Evolutionary conservation across 148 eudicot species (phyloP).

Genomic region (Rhododendron molle): DNA sequence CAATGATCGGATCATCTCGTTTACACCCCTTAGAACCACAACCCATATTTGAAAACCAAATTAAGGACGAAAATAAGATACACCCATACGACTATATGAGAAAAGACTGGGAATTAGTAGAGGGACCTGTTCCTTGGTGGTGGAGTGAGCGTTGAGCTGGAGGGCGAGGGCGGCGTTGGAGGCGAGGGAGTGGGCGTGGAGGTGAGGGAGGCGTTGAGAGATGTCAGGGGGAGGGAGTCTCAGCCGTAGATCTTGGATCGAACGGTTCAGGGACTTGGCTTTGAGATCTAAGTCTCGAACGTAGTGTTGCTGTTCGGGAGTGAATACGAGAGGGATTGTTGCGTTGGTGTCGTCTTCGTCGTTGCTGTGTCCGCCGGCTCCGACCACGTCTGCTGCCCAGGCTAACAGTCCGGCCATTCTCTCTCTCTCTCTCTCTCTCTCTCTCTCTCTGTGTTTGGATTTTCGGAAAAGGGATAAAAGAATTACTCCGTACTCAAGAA

Average conservation of each 20-base stretch:
- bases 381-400: constrained; percentile 92
- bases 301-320: constrained; percentile 68
- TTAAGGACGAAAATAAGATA: background rate
- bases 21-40: no score
- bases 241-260: constrained; percentile 81
- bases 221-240: constrained; percentile 82
- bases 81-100: background rate
- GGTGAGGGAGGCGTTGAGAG: constrained; percentile 43
- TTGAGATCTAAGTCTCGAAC: constrained; percentile 39
- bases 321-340: constrained; percentile 62
- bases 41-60: background rate
- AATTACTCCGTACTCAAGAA: no score
- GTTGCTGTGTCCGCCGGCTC: constrained; percentile 37
- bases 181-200: constrained; percentile 93
- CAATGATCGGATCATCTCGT: no score
- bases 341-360: constrained; percentile 41
- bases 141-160: constrained; percentile 79
- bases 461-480: no score
- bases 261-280: constrained; percentile 55
- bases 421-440: background rate
- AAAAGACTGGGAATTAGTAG: background rate
- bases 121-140: constrained; percentile 73
- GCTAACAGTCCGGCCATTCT: constrained; percentile 78
- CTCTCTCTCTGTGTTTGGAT: background rate
- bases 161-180: constrained; percentile 84